phyloP scores from a whole-genome alignment of 345 rosid species.

The Pseudoturritis turrita region DNA sequence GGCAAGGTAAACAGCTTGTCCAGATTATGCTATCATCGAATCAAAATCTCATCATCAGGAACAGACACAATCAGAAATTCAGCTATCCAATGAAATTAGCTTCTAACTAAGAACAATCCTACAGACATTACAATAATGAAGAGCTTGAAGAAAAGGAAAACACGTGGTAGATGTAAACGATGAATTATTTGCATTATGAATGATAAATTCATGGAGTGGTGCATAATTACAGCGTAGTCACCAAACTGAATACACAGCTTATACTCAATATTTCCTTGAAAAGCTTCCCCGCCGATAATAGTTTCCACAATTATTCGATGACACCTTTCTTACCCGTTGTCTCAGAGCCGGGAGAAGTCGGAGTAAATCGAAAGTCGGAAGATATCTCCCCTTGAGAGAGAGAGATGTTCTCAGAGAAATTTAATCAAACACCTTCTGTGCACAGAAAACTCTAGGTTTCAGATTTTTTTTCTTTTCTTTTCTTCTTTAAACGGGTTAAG shows the following conservation, averaged over 20 bases:
- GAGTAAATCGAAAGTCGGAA: conserved; percentile 4
- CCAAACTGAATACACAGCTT: not conserved
- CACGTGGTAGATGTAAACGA: not conserved
- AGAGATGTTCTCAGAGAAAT: not conserved
- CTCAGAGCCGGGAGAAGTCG: conserved; percentile 44
- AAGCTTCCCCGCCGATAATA: no score
- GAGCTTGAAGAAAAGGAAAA: not conserved
- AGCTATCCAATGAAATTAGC: conserved; percentile 3
- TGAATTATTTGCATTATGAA: not conserved
- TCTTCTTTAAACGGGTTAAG: no score
- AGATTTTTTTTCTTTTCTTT: no score
- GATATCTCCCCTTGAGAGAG: not conserved
- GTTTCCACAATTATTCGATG: not conserved
- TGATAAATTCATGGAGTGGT: not conserved
- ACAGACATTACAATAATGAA: not conserved
- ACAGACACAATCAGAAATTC: conserved; percentile 1
- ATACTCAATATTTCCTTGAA: no score
- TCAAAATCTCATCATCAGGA: not conserved
- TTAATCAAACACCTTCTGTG: conserved; percentile 21
- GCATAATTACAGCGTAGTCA: not conserved
- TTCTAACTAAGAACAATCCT: conserved; percentile 2
- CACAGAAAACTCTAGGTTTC: no score
- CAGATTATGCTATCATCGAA: conserved; percentile 51
- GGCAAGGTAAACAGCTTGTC: conserved; percentile 72
- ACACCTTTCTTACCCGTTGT: conserved; percentile 45